phyloP scores from a whole-genome alignment of 208 protist genomes.

The Acanthamoeba healyi region DNA sequence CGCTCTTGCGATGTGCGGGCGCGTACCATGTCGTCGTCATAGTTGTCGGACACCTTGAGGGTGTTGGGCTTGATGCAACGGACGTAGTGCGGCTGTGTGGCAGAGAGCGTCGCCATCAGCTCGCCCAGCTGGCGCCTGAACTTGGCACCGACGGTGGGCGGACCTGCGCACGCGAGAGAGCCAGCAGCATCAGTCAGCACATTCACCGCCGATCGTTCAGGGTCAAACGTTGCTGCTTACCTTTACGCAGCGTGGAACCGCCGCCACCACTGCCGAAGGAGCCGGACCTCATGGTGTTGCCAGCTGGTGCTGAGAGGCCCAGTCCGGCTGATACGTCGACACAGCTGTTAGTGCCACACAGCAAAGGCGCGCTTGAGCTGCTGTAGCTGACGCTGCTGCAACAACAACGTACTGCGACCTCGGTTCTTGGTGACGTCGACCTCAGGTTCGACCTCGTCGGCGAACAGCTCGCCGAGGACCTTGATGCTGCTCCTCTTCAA shows the following conservation, averaged over 20 bases:
- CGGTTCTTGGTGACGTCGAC: background rate
- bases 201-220: no score
- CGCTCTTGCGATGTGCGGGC: background rate
- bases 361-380: no score
- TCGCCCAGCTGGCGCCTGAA: conserved; percentile 82
- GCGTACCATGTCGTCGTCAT: conserved; percentile 65
- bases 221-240: no score
- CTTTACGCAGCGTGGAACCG: no score
- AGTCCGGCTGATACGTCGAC: no score
- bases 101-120: conserved; percentile 86
- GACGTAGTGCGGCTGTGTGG: conserved; percentile 87
- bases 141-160: conserved; percentile 55
- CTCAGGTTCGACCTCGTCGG: background rate
- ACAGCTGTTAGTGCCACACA: no score
- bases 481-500: background rate
- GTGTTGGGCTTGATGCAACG: conserved; percentile 89
- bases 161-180: conserved; percentile 1
- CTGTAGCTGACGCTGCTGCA: no score
- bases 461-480: background rate
- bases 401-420: no score
- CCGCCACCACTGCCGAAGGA: no score
- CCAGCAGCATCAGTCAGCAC: no score
- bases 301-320: no score
- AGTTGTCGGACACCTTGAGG: conserved; percentile 36
- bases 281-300: no score